Percentiles rank a stretch among this genome's conserved stretches.
Evolutionary conservation across 306 rosid species (phyloP).

Genomic region (Fragaria vesca): DNA sequence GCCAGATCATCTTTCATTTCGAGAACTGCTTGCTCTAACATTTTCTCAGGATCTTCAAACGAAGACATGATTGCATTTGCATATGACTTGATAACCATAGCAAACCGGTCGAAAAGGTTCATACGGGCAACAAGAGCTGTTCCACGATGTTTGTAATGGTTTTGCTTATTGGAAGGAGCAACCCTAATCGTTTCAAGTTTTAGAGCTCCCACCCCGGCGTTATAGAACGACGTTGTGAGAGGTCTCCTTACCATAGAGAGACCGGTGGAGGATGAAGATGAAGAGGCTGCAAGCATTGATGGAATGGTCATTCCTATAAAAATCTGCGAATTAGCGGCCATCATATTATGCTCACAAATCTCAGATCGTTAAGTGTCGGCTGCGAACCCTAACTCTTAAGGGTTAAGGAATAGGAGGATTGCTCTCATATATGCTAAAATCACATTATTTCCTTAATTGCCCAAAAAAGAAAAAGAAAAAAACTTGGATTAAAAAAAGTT

Average conservation of each 20-base stretch:
- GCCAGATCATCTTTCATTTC: constrained; percentile 93
- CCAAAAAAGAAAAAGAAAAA: too few relatives aligned
- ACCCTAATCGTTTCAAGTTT: constrained; percentile 44
- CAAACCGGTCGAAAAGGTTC: constrained; percentile 80
- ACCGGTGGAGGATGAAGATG: background rate
- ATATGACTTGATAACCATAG: constrained; percentile 90
- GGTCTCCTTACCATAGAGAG: background rate
- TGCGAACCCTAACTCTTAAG: background rate
- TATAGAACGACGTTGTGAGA: background rate
- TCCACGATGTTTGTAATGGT: constrained; percentile 37
- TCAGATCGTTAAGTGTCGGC: background rate
- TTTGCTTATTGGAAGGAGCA: constrained; percentile 34
- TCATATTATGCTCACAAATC: background rate
- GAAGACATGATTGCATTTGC: constrained; percentile 81
- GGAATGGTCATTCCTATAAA: background rate
- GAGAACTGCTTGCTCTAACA: constrained; percentile 86
- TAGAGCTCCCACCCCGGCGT: constrained; percentile 22
- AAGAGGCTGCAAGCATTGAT: background rate
- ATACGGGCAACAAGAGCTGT: constrained; percentile 69
- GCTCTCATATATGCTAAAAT: too few relatives aligned
- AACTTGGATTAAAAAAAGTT: too few relatives aligned
- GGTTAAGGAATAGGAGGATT: too few relatives aligned
- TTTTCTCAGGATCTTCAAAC: constrained; percentile 94
- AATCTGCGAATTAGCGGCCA: background rate
- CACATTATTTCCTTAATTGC: too few relatives aligned